These are phyloP conservation scores for Trichophyton verrucosum DNA, from an alignment of 2,329 filamentous ascomycete species.

Conservation along the genomic window DNA sequence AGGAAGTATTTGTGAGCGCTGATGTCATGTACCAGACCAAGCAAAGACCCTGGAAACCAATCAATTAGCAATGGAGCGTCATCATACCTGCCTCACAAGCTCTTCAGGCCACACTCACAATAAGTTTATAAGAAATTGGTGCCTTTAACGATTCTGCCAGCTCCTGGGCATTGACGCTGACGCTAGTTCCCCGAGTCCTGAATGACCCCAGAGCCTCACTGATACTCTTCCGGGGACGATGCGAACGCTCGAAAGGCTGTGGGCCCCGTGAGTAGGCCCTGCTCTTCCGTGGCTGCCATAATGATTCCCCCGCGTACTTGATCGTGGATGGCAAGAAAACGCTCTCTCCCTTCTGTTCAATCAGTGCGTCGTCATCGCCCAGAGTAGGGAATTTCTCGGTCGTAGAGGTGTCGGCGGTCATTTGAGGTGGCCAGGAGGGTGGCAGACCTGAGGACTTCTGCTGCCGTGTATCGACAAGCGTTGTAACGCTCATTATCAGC, in stretches of 20 bases:
- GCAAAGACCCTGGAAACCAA: constrained; percentile 57
- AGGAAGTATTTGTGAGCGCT: constrained; percentile 91
- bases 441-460: constrained; percentile 27
- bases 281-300: constrained; percentile 51
- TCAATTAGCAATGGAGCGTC: constrained; percentile 3
- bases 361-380: constrained; percentile 26
- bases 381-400: constrained; percentile 35
- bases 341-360: constrained; percentile 12
- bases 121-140: constrained; percentile 73
- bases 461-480: constrained; percentile 29
- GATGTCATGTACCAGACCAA: constrained; percentile 90
- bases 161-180: constrained; percentile 87
- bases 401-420: constrained; percentile 6
- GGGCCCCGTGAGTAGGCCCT: constrained; percentile 33
- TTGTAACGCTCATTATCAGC: constrained; percentile 28
- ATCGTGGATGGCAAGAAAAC: constrained; percentile 14
- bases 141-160: constrained; percentile 82
- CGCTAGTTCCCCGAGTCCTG: constrained; percentile 65
- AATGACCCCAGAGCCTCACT: constrained; percentile 79
- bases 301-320: constrained; percentile 33
- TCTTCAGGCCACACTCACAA: constrained; percentile 44
- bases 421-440: constrained; percentile 23
- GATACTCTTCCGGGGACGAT: constrained; percentile 71
- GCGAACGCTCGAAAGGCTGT: constrained; percentile 36
- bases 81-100: not conserved